Conservation (phyloP, 2,329 filamentous ascomycete species). For the Trichoderma sp. region DNA sequence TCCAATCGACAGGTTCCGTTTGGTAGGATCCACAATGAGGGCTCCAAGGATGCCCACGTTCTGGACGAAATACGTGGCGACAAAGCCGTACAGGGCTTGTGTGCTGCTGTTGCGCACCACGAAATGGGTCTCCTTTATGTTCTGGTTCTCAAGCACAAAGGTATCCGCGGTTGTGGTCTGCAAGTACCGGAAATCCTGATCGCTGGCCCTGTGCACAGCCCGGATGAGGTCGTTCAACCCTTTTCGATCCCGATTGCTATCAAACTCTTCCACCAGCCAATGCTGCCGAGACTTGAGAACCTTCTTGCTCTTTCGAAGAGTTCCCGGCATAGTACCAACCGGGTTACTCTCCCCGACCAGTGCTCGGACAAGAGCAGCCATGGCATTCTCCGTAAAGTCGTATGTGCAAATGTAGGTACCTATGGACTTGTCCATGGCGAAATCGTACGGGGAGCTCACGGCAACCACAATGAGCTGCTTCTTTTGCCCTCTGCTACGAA, state of each 20-base stretch:
- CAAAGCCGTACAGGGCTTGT: constrained; percentile 86
- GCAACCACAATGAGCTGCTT: constrained; percentile 89
- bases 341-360: constrained; percentile 72
- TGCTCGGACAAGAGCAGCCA: constrained; percentile 78
- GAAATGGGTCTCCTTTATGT: constrained; percentile 79
- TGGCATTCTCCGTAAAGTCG: constrained; percentile 90
- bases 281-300: constrained; percentile 85
- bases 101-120: constrained; percentile 94
- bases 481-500: constrained; percentile 71
- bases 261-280: constrained; percentile 90
- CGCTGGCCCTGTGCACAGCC: constrained; percentile 63
- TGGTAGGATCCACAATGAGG: constrained; percentile 83
- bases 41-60: constrained; percentile 73
- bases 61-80: constrained; percentile 78
- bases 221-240: constrained; percentile 74
- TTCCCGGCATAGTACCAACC: constrained; percentile 62
- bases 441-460: constrained; percentile 94
- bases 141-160: constrained; percentile 69
- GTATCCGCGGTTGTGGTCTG: constrained; percentile 66
- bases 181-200: constrained; percentile 66
- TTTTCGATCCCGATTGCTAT: constrained; percentile 69
- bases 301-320: constrained; percentile 82
- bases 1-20: constrained; percentile 86
- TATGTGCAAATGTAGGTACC: constrained; percentile 94
- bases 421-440: constrained; percentile 86